These are phyloP conservation scores for Paramyrothecium roridum DNA, from an alignment of 2,329 filamentous ascomycete species.

Conservation along the genomic window DNA sequence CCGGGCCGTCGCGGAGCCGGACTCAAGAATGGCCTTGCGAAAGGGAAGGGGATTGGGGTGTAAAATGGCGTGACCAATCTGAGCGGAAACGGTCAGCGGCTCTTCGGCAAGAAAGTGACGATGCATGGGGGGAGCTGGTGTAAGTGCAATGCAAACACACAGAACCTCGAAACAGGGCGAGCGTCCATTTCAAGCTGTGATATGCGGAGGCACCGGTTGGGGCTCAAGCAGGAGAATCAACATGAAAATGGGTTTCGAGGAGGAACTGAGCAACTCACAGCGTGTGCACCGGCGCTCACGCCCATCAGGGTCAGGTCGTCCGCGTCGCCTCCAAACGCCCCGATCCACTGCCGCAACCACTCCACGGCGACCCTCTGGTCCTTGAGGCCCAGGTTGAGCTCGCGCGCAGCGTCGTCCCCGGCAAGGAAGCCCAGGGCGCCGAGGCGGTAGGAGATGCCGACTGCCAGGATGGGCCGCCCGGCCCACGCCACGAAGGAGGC, in stretches of 20 bases:
- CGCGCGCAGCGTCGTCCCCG: constrained; percentile 43
- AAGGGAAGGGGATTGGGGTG: constrained; percentile 43
- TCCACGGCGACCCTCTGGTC: constrained; percentile 58
- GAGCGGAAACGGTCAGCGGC: not conserved
- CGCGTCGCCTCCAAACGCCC: constrained; percentile 56
- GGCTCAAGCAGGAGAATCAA: too few species aligned
- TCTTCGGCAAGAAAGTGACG: too few species aligned
- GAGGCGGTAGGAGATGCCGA: constrained; percentile 63
- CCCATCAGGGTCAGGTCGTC: constrained; percentile 60
- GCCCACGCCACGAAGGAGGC: constrained; percentile 58
- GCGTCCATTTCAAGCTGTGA: too few species aligned
- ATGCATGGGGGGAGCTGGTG: constrained; percentile 6
- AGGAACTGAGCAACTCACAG: constrained; percentile 43
- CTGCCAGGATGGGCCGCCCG: constrained; percentile 47
- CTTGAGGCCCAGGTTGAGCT: constrained; percentile 61
- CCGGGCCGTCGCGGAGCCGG: constrained; percentile 52
- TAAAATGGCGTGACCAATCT: constrained; percentile 68
- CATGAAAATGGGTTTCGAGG: constrained; percentile 8
- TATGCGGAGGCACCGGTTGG: too few species aligned
- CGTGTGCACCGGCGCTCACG: constrained; percentile 60
- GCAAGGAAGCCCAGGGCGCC: constrained; percentile 68
- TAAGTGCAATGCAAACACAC: too few species aligned
- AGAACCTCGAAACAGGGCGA: too few species aligned
- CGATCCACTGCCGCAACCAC: constrained; percentile 61
- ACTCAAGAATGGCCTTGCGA: constrained; percentile 53